Evolutionary conservation across 2,329 filamentous ascomycete genomes (phyloP).

Genomic region (Fusarium fujikuroi): DNA sequence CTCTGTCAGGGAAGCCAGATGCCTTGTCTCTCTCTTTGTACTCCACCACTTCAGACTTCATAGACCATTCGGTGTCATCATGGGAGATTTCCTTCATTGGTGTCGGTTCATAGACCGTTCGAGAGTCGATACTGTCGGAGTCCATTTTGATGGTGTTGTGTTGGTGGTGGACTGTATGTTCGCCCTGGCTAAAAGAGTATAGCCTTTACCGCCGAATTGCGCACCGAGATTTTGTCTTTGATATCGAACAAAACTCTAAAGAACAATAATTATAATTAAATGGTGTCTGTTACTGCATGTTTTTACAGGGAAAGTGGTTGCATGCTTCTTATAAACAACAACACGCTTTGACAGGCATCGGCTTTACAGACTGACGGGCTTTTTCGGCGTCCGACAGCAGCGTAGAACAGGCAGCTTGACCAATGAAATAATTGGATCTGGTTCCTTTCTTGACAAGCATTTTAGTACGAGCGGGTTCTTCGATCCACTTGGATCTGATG

Average conservation of each 20-base stretch:
- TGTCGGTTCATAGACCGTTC: constrained; percentile 39
- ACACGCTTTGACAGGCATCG: not conserved
- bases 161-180: constrained; percentile 2
- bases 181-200: constrained; percentile 4
- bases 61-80: constrained; percentile 53
- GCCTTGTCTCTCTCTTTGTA: constrained; percentile 55
- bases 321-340: not conserved
- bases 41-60: constrained; percentile 60
- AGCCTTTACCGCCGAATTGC: constrained; percentile 3
- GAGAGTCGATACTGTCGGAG: constrained; percentile 42
- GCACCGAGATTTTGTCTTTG: not conserved
- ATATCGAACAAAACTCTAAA: not conserved
- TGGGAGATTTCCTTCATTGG: constrained; percentile 10
- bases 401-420: not conserved
- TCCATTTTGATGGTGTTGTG: constrained; percentile 38
- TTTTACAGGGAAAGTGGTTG: not conserved
- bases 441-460: not conserved
- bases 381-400: constrained; percentile 11
- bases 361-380: constrained; percentile 1
- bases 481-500: constrained; percentile 1
- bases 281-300: not conserved
- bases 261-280: not conserved
- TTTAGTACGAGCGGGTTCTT: not conserved
- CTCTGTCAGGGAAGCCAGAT: constrained; percentile 58
- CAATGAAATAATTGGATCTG: constrained; percentile 3